A percentile compares a stretch with the other conserved stretches of the same genome.
Evolutionary conservation across 2,329 filamentous ascomycete species (phyloP).

Genomic region (Alternaria brassicae): DNA sequence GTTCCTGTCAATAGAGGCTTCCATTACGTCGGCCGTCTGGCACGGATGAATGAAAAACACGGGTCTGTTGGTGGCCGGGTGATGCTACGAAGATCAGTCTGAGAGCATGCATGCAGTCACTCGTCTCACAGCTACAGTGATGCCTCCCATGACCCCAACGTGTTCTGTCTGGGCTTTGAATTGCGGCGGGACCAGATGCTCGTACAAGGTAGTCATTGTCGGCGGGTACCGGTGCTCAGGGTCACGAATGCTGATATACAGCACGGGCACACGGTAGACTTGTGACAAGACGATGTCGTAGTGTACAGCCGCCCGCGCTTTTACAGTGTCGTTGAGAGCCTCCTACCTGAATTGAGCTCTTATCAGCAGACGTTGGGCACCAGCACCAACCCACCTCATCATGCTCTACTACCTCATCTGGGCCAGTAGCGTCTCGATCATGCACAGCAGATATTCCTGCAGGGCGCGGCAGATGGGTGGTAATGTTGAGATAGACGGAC

Average conservation of each 20-base stretch:
- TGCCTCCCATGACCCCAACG: constrained; percentile 50
- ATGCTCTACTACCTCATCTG: constrained; percentile 23
- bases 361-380: neutral
- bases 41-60: constrained; percentile 95
- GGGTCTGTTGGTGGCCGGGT: constrained; percentile 79
- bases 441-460: neutral
- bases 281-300: constrained; percentile 56
- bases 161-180: constrained; percentile 43
- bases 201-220: constrained; percentile 46
- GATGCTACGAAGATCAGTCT: constrained; percentile 63
- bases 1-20: constrained; percentile 53
- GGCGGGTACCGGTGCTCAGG: constrained; percentile 35
- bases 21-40: constrained; percentile 82
- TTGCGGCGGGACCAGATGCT: constrained; percentile 45
- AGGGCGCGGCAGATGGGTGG: constrained; percentile 19
- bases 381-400: constrained; percentile 24
- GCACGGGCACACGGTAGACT: constrained; percentile 55
- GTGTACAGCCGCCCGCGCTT: constrained; percentile 18
- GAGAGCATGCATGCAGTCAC: neutral
- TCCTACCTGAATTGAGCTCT: constrained; percentile 19
- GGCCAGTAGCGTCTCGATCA: constrained; percentile 2
- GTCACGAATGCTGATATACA: constrained; percentile 51
- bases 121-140: constrained; percentile 46
- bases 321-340: constrained; percentile 11
- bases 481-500: constrained; percentile 31